Evolutionary conservation across 2,329 filamentous ascomycete genomes (phyloP).

Genomic region (Zymoseptoria brevis): DNA sequence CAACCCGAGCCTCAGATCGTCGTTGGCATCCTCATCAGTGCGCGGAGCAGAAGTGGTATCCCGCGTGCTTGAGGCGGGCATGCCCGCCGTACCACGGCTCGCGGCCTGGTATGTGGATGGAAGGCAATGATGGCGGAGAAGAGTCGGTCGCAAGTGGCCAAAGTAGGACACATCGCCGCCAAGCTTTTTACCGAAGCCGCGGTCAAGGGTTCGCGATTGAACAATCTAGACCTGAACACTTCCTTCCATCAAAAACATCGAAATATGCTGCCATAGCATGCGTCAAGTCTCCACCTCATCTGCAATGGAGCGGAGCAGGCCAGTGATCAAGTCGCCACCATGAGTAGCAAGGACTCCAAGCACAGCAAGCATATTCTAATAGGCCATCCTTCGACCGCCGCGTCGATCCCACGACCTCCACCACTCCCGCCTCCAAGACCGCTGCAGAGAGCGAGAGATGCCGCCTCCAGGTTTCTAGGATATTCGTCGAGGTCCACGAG

Average conservation of each 20-base stretch:
- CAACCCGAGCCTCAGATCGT: neutral
- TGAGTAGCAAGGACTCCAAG: neutral
- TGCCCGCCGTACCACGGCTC: neutral
- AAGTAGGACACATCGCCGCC: neutral
- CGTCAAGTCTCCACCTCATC: neutral
- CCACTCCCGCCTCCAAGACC: neutral
- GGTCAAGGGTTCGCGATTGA: neutral
- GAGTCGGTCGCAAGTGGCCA: neutral
- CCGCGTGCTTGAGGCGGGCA: neutral
- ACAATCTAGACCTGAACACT: neutral
- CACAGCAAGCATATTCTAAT: neutral
- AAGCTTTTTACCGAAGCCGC: neutral
- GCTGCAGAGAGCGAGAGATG: slow-evolving; percentile 22
- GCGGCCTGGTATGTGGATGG: neutral
- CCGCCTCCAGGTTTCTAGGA: slow-evolving; percentile 25
- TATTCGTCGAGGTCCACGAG: slow-evolving; percentile 23
- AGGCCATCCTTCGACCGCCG: neutral
- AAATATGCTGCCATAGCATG: neutral
- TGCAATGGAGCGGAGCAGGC: neutral
- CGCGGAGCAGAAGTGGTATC: neutral
- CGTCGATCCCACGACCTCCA: neutral
- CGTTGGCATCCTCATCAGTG: neutral
- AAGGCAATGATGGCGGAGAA: neutral
- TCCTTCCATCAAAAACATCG: neutral
- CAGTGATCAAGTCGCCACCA: neutral